Conservation (phyloP, 441 rosid species). For the Erodium trifolium region DNA sequence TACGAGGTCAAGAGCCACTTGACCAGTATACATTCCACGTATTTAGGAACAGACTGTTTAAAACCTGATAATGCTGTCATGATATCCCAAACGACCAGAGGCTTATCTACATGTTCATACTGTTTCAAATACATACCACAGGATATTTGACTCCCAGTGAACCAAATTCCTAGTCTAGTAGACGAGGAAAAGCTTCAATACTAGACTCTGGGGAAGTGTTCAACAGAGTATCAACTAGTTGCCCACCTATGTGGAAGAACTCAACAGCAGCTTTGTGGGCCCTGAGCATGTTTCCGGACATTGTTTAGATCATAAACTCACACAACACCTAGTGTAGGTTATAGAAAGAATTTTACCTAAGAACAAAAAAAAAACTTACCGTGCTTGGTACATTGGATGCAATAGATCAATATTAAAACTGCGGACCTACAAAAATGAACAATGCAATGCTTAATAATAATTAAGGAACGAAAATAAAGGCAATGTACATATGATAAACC, state of each 20-base stretch:
- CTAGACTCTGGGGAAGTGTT: conserved; percentile 28
- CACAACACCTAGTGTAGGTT: neutral
- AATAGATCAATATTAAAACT: conserved; percentile 56
- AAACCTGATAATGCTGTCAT: conserved; percentile 62
- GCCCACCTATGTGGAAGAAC: conserved; percentile 90
- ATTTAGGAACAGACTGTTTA: conserved; percentile 50
- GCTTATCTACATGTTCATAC: conserved; percentile 36
- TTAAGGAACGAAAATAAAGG: neutral
- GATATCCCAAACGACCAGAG: conserved; percentile 77
- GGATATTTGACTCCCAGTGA: conserved; percentile 59
- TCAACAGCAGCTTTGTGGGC: conserved; percentile 80
- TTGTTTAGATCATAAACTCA: neutral
- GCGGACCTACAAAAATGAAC: conserved; percentile 54
- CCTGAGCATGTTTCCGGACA: conserved; percentile 31
- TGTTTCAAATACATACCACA: conserved; percentile 70
- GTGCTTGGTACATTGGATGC: conserved; percentile 79
- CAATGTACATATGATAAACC: neutral
- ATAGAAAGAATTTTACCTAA: neutral
- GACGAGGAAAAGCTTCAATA: conserved; percentile 38
- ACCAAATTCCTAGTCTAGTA: conserved; percentile 41
- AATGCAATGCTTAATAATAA: neutral
- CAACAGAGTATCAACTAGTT: conserved; percentile 29
- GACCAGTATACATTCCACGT: conserved; percentile 42
- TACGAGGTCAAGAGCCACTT: conserved; percentile 60
- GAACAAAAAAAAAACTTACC: conserved; percentile 31